phyloP scores from a whole-genome alignment of 2,329 filamentous ascomycete species.

The Monosporascus sp. region DNA sequence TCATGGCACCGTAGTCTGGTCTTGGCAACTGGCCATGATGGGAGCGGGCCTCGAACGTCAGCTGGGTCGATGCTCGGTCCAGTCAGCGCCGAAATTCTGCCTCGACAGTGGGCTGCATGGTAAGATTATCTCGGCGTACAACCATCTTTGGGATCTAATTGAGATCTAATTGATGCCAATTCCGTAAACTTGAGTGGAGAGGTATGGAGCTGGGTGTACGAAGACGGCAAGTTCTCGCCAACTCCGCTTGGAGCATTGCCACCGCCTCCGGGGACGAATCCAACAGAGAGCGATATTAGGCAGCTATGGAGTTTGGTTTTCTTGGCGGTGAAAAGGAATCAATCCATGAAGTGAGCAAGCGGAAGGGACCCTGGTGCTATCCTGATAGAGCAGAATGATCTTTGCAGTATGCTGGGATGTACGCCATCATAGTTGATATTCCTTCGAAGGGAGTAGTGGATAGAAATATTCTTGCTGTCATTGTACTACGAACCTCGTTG shows the following conservation, averaged over 20 bases:
- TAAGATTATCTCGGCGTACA: conserved; percentile 48
- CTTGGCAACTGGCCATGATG: conserved; percentile 61
- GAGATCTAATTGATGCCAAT: conserved; percentile 56
- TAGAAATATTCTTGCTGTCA: too few relatives aligned
- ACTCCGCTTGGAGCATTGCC: conserved; percentile 46
- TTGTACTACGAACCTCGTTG: too few relatives aligned
- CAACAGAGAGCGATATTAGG: conserved; percentile 45
- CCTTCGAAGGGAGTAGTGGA: too few relatives aligned
- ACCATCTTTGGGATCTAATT: conserved; percentile 55
- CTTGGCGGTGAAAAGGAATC: conserved; percentile 43
- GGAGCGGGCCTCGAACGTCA: conserved; percentile 54
- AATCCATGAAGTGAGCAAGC: too few relatives aligned
- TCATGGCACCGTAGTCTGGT: conserved; percentile 61
- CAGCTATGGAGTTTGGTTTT: conserved; percentile 57
- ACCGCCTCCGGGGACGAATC: conserved; percentile 36
- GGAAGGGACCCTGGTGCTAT: too few relatives aligned
- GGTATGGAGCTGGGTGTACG: conserved; percentile 59
- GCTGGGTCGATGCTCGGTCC: conserved; percentile 42
- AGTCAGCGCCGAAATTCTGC: conserved; percentile 43
- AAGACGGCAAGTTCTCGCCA: conserved; percentile 39
- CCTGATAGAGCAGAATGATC: too few relatives aligned
- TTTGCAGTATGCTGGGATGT: too few relatives aligned
- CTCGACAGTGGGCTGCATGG: conserved; percentile 32
- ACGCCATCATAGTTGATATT: too few relatives aligned
- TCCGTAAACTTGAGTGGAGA: conserved; percentile 45